A percentile compares a stretch with the other conserved stretches of the same genome.
These are phyloP conservation scores for Ogataea haglerorum DNA, from an alignment of 805 yeast genomes.

Conservation along the genomic window DNA sequence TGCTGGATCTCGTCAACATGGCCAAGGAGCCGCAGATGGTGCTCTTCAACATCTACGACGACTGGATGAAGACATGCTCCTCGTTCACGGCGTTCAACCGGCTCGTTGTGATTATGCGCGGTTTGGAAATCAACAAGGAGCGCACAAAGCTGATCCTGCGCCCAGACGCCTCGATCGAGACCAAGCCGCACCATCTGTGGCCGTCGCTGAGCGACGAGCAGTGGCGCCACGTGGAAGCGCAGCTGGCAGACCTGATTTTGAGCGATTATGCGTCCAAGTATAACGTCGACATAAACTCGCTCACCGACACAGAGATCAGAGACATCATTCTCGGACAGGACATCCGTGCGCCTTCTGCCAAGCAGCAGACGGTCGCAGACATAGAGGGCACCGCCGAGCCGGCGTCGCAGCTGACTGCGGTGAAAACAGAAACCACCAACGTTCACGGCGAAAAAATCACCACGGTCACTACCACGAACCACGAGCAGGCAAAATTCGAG, in stretches of 20 bases:
- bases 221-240: conserved; percentile 88
- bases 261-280: conserved; percentile 82
- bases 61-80: conserved; percentile 82
- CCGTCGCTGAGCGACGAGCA: conserved; percentile 84
- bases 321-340: conserved; percentile 95
- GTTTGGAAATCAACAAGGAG: conserved; percentile 73
- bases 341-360: conserved; percentile 82
- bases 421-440: conserved; percentile 78
- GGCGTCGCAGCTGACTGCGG: conserved; percentile 58
- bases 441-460: conserved; percentile 96
- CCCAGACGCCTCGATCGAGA: conserved; percentile 67
- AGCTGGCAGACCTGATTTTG: conserved; percentile 82
- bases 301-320: conserved; percentile 90
- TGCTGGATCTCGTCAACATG: conserved; percentile 71
- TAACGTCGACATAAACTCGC: conserved; percentile 77
- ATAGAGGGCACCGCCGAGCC: conserved; percentile 50
- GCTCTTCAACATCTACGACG: conserved; percentile 86
- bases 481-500: conserved; percentile 78
- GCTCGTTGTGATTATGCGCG: conserved; percentile 75
- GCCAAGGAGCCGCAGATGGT: conserved; percentile 95
- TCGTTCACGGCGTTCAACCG: conserved; percentile 94
- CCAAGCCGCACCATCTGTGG: conserved; percentile 86
- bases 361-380: conserved; percentile 80
- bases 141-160: conserved; percentile 69
- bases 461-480: conserved; percentile 86